Evolutionary conservation across 768 basidiomycete species (phyloP).

Genomic region (Hygrophorus russula): DNA sequence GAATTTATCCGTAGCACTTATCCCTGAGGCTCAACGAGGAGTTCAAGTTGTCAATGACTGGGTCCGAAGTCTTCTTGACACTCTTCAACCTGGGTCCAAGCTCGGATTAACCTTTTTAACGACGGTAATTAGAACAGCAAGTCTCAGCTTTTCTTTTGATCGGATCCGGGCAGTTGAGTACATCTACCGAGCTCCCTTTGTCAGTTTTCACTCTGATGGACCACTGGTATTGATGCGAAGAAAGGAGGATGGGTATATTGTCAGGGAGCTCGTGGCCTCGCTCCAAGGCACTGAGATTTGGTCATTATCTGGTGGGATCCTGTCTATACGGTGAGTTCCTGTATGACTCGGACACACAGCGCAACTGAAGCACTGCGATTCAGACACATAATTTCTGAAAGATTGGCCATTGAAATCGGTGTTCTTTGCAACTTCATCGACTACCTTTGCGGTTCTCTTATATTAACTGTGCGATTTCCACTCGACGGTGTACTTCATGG

Average conservation of each 20-base stretch:
- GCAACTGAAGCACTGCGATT: not conserved
- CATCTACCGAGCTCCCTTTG: too few relatives aligned
- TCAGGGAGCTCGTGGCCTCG: conserved; percentile 14
- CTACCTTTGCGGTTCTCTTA: conserved; percentile 27
- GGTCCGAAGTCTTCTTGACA: conserved; percentile 29
- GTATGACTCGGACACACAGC: not conserved
- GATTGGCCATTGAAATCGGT: conserved; percentile 30
- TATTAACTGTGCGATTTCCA: conserved; percentile 22
- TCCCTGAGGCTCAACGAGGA: conserved; percentile 27
- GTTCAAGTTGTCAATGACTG: conserved; percentile 31
- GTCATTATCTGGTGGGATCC: conserved; percentile 21
- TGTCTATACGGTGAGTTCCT: conserved; percentile 27
- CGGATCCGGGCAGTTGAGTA: too few relatives aligned
- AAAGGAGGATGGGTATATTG: conserved; percentile 5
- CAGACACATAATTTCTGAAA: conserved; percentile 33
- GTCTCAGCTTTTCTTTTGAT: conserved; percentile 29
- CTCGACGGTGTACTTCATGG: conserved; percentile 23
- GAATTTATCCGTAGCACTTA: conserved; percentile 20
- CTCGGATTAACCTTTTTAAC: conserved; percentile 26
- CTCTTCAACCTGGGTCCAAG: conserved; percentile 14
- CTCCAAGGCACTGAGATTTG: too few relatives aligned
- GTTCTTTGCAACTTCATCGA: conserved; percentile 45
- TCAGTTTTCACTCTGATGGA: not conserved
- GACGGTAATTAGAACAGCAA: conserved; percentile 22
- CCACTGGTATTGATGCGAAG: conserved; percentile 12